Base-by-base conservation (phyloP, 116 monocot genomes). In the Phalaenopsis hybrid region DNA sequence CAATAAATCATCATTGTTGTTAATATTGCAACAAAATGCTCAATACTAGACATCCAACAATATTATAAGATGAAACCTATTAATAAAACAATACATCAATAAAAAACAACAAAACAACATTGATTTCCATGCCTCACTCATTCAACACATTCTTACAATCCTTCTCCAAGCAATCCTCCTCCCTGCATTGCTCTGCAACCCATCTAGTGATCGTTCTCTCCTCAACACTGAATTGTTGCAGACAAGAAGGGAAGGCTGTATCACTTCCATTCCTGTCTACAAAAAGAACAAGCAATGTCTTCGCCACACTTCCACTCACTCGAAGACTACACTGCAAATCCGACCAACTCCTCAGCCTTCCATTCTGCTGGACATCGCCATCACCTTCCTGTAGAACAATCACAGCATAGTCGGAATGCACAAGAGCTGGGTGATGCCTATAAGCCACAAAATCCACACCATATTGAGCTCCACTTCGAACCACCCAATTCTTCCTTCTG, bases 371-470 rank as follows among this genome's bases (percentile, higher is more conserved):
- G 13, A 20, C 46, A 33, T 70, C 57, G 3, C 8, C 68, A 28
- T 74, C 79, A 20, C 82, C 84, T 63, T 89, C 86, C 20, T 69
- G 37, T 67, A 85, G 41, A 21, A 92, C 87, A 55, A 92, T 45
- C 44, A 89, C 91, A 3, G 89, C 85, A 76, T 84, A 95, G 57
- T 95, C 91, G 0, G 92, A 90, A 65, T 93, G 96, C 57, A 93
- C 90, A 9, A 92, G 85, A 21, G 90, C 87, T 8, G 96, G 96
- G 76, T 96, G 96, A 52, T 93, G 93, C 1, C 94, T 81, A 33
- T 96, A 97, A 1, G 86, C 92, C 13, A 97, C 97, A 76, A 89
- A 97, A 51, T 94, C 91, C 21, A 83, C 91, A 10, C 94, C 92
- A 79, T 94, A 92, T 61, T 94, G 92, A 5, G 43, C 68, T 8